phyloP scores from a whole-genome alignment of 768 basidiomycete species.

The Trametes cinnabarina region DNA sequence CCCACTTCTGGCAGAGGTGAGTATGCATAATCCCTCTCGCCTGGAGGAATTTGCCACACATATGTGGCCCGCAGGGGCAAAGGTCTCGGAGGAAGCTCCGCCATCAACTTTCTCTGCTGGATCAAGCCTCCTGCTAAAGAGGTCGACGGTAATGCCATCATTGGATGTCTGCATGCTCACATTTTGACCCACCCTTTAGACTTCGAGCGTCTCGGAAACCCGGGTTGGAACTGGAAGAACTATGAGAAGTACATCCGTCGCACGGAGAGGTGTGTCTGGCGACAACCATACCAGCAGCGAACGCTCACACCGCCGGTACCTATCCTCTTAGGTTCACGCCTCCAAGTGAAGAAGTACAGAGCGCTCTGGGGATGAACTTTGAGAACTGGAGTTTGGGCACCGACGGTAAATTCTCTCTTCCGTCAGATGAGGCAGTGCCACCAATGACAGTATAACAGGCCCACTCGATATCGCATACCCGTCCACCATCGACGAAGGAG shows the following conservation, averaged over 20 bases:
- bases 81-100: conserved; percentile 29
- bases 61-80: conserved; percentile 18
- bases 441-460: conserved; percentile 4
- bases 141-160: conserved; percentile 20
- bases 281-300: no score
- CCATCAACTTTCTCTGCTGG: conserved; percentile 27
- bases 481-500: conserved; percentile 13
- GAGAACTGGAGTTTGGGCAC: conserved; percentile 21
- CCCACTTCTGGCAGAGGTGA: conserved; percentile 11
- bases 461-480: conserved; percentile 22
- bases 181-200: no score
- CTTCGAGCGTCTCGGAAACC: conserved; percentile 28
- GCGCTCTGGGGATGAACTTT: conserved; percentile 12
- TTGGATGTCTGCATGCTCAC: neutral
- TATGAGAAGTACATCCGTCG: conserved; percentile 20
- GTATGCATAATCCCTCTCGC: neutral
- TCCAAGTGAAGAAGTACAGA: conserved; percentile 2
- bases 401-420: conserved; percentile 13
- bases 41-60: neutral
- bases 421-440: neutral
- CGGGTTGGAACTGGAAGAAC: conserved; percentile 28
- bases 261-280: conserved; percentile 24
- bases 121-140: conserved; percentile 24
- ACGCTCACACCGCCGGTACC: neutral
- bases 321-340: neutral